Evolutionary conservation across 768 basidiomycete genomes (phyloP), one percentile per base, ranked within the genome.

Genomic region (Candolleomyces aberdarensis): DNA sequence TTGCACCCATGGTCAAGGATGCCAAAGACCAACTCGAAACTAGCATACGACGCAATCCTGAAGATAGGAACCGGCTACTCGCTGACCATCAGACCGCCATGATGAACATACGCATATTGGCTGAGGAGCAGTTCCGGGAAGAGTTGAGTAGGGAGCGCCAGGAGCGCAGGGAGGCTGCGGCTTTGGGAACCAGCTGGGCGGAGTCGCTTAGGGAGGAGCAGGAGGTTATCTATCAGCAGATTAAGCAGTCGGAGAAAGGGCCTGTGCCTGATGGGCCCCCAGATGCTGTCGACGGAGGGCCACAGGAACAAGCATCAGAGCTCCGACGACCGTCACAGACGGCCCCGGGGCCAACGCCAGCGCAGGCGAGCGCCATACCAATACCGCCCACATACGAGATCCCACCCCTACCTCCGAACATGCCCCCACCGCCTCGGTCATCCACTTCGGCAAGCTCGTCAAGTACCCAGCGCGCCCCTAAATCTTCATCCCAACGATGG

Each of bases 21-120:
- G 84, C 89, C 19, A 85, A 85, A 72, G 79, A 83, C 60, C 84
- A 82, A 61, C 71, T 84, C 41, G 78, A 84, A 41, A 71, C 74
- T 15, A 80, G 84, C 68, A 74, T 91, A 15, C 76, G 78, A 67
- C 71, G 79, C 71, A 66, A 70, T 59, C 62, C 81, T 68, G 65
- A 75, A n/a, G 73, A 68, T 13, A 54, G 56, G 29, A 65, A 67
- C 20, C 66, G 60, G 20, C 66, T 83, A 40, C 66, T 64, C 7
- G 56, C 67, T 0, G 78, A 84, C 43, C 78, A 80, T 65, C 64
- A 72, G 19, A 65, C 71, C 0, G 68, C 77, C 5, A 78, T 86
- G 78, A 68, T 68, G 29, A 76, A 67, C 53, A 80, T 86, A 56
- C 74, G 78, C 31, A 56, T 54, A 8, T 62, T 83, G 4, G 84